These are phyloP conservation scores for Metschnikowia borealis DNA, from an alignment of 805 yeast species.

Conservation along the genomic window DNA sequence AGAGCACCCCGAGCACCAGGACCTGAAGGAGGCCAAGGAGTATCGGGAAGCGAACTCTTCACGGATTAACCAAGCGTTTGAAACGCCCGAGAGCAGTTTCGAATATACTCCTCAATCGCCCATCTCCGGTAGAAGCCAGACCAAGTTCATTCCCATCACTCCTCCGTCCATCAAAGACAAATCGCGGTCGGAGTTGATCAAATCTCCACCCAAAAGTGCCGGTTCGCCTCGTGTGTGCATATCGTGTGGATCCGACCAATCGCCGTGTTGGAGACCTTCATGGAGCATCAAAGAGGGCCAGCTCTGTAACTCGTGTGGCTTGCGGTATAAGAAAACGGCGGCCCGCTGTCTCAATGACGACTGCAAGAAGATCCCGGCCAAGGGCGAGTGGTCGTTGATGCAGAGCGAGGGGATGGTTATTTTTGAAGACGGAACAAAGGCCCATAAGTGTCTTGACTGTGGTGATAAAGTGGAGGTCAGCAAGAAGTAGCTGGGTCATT, in stretches of 20 bases:
- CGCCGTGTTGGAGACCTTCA: conserved; percentile 98
- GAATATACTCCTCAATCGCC: not conserved
- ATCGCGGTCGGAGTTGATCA: conserved; percentile 27
- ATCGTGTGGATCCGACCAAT: conserved; percentile 84
- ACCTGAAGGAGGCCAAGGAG: too few relatives aligned
- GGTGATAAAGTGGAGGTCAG: conserved; percentile 40
- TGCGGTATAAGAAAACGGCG: conserved; percentile 89
- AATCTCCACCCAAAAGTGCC: conserved; percentile 27
- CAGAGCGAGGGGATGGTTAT: conserved; percentile 55
- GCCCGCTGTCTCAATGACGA: conserved; percentile 75
- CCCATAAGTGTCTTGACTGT: conserved; percentile 41
- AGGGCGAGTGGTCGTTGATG: conserved; percentile 92
- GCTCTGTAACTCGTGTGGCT: conserved; percentile 93
- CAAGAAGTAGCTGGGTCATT: not conserved
- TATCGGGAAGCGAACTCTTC: too few relatives aligned
- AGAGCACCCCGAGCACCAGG: too few relatives aligned
- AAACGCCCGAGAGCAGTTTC: not conserved
- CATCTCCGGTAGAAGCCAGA: not conserved
- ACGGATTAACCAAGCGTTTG: not conserved
- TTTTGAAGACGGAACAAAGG: conserved; percentile 39
- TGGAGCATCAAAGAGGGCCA: conserved; percentile 94
- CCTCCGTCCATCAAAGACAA: conserved; percentile 36
- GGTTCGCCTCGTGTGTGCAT: conserved; percentile 60
- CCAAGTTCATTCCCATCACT: conserved; percentile 37
- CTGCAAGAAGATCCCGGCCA: conserved; percentile 91